A percentile compares a stretch with the other conserved stretches of the same genome.
These are phyloP conservation scores for Kodamaea neixiangensis DNA, from an alignment of 805 yeast species.

Conservation along the genomic window DNA sequence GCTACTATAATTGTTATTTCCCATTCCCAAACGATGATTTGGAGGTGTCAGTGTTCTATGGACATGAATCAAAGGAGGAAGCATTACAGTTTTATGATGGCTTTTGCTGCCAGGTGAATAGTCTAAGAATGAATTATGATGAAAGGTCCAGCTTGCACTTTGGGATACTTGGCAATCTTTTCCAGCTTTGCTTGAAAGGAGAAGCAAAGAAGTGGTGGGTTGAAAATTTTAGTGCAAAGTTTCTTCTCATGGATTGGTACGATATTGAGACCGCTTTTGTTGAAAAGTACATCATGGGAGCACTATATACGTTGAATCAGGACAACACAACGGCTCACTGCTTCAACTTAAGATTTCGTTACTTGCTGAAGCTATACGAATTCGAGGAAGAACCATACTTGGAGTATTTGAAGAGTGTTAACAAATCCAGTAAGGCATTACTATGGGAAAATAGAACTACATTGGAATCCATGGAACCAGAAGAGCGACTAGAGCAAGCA, in stretches of 20 bases:
- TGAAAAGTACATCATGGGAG: background rate
- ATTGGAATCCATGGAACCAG: background rate
- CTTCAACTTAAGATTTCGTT: background rate
- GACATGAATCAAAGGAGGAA: background rate
- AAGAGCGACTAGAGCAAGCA: background rate
- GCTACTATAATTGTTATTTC: no score
- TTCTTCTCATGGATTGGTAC: background rate
- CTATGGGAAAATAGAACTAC: background rate
- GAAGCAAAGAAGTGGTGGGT: background rate
- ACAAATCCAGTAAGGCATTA: background rate
- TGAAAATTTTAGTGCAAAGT: background rate
- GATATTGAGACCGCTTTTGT: background rate
- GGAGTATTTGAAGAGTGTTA: background rate
- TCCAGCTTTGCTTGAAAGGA: background rate
- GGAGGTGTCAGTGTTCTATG: background rate
- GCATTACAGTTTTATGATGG: background rate
- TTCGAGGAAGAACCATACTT: background rate
- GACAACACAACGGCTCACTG: background rate
- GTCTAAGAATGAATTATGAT: background rate
- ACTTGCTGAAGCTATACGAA: no score
- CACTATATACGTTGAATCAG: background rate
- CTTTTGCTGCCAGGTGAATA: background rate
- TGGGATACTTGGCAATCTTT: background rate
- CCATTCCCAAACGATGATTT: background rate
- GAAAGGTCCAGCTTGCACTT: background rate